phyloP scores from a whole-genome alignment of 176 grass and related monocot species.

The Oryza meyeriana region DNA sequence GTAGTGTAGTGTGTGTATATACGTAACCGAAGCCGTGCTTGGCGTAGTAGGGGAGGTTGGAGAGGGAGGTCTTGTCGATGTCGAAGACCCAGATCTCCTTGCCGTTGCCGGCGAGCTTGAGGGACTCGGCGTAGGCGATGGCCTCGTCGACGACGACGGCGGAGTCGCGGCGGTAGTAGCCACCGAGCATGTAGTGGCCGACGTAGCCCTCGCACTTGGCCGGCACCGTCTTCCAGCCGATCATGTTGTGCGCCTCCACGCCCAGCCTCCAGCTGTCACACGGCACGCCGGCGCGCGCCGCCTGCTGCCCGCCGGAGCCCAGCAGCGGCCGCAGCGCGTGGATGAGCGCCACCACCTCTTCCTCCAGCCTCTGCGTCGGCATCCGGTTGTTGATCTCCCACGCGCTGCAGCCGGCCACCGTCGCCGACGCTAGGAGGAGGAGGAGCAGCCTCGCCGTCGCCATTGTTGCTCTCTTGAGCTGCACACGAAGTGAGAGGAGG shows the following conservation, averaged over 20 bases:
- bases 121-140: slow-evolving; percentile 31
- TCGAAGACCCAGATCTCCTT: slow-evolving; percentile 66
- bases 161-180: slow-evolving; percentile 44
- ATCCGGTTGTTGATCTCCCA: neutral
- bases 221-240: slow-evolving; percentile 42
- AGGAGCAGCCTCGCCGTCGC: neutral
- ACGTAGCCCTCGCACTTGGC: slow-evolving; percentile 37
- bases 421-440: neutral
- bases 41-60: slow-evolving; percentile 61
- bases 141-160: slow-evolving; percentile 43
- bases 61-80: slow-evolving; percentile 60
- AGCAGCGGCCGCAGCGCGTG: slow-evolving; percentile 35
- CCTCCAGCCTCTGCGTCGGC: neutral
- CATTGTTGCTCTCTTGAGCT: neutral
- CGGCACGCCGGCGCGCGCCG: slow-evolving; percentile 1
- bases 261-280: slow-evolving; percentile 58
- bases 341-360: neutral
- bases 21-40: slow-evolving; percentile 50
- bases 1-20: neutral
- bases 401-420: neutral
- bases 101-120: slow-evolving; percentile 37
- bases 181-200: slow-evolving; percentile 53
- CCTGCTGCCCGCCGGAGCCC: neutral
- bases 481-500: neutral
- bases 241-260: slow-evolving; percentile 55